Base-by-base conservation (phyloP, 2,329 filamentous ascomycete genomes). In the Diaporthe sp. region DNA sequence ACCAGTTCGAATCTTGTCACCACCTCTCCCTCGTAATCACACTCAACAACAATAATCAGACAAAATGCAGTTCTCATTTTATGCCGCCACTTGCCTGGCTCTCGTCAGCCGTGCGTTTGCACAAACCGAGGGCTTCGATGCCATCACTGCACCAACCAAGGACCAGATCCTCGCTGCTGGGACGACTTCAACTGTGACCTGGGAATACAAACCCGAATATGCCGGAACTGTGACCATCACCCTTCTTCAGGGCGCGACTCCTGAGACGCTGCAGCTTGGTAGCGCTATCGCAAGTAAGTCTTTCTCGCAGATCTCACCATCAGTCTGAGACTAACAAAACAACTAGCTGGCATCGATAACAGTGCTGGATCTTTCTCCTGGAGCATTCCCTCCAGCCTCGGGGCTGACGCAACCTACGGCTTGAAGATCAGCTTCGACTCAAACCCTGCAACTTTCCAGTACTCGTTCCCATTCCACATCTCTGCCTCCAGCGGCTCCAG, bases 381-480 rank as follows among this genome's bases (percentile, higher is more conserved):
- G 91, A 77, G 80, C 34, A 86, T 92, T 70, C 85, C 84, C 80
- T 79, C 84, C 76, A 77, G 81, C 39, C 85, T 89, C 39, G 88
- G 87, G 77, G 79, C 79, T 74, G 81, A 85, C 55, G 84, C 84
- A 71, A 86, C 87, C 80, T 93, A 92, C 83, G 91, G 91, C 78
- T 85, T 93, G 81, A 85, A 87, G 84, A 85, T 93, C 83, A 82
- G 82, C 77, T 85, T 88, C 49, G 87, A 89, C 78, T 83, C 82
- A 77, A 81, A 91, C 84, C 72, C 84, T 31, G 77, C 68, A 15
- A 83, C 87, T 81, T 91, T 90, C 87, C 90, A 93, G 87, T 92
- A 89, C 87, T 91, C 89, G 74, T 88, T 88, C 85, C 90, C 90
- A 79, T 93, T 93, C 86, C 79, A 85, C 80, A 90, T 91, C 80